These are phyloP conservation scores for Haplosporangium sp. DNA, from an alignment of 371 early-diverging fungal genomes.

Conservation along the genomic window DNA sequence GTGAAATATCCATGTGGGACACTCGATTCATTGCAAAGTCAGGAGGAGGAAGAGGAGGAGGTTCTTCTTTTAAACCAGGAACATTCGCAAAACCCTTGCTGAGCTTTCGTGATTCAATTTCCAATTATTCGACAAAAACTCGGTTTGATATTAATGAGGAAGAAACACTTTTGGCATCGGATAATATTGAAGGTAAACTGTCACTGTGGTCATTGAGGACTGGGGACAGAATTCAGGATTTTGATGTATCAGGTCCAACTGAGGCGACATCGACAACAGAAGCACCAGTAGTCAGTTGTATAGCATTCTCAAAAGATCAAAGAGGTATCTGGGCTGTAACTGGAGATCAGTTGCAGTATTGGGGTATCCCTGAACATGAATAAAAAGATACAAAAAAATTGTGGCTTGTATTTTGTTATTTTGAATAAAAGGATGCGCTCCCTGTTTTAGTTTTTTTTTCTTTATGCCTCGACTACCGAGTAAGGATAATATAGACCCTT, in stretches of 20 bases:
- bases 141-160: slow-evolving; percentile 32
- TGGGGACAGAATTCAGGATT: slow-evolving; percentile 34
- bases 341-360: slow-evolving; percentile 28
- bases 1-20: slow-evolving; percentile 52
- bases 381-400: too few relatives aligned
- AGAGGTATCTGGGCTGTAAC: slow-evolving; percentile 35
- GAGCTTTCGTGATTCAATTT: slow-evolving; percentile 23
- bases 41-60: too few relatives aligned
- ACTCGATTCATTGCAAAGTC: slow-evolving; percentile 29
- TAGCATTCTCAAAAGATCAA: slow-evolving; percentile 20
- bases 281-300: slow-evolving; percentile 3
- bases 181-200: slow-evolving; percentile 17
- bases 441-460: slow-evolving; percentile 3
- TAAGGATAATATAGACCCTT: slow-evolving; percentile 54
- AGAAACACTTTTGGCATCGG: slow-evolving; percentile 37
- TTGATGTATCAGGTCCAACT: slow-evolving; percentile 12
- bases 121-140: slow-evolving; percentile 28
- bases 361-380: slow-evolving; percentile 14
- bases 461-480: slow-evolving; percentile 53
- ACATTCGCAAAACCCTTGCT: slow-evolving; percentile 27
- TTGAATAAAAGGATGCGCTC: too few relatives aligned
- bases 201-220: slow-evolving; percentile 48
- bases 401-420: too few relatives aligned
- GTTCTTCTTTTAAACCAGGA: neutral
- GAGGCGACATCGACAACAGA: too few relatives aligned